phyloP scores from a whole-genome alignment of 495 filamentous ascomycete genomes.

The Aspergillus campestris region DNA sequence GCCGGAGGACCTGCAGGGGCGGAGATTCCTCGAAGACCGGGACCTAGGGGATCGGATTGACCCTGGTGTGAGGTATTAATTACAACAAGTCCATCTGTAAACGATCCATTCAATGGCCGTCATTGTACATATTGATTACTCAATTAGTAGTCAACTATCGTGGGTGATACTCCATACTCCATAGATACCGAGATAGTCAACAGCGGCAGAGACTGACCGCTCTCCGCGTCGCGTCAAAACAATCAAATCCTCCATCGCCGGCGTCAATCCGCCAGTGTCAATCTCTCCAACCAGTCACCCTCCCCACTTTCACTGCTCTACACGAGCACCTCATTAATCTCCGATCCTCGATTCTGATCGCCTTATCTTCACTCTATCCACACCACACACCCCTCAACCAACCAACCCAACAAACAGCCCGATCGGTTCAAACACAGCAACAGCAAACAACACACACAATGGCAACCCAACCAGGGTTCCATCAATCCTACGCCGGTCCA shows the following conservation, averaged over 20 bases:
- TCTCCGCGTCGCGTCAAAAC: too few relatives aligned
- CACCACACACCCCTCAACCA: not conserved
- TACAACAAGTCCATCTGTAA: not conserved
- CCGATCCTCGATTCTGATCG: too few relatives aligned
- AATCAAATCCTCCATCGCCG: too few relatives aligned
- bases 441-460: not conserved
- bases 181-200: too few relatives aligned
- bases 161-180: too few relatives aligned
- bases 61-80: constrained; percentile 32
- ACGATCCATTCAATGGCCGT: not conserved
- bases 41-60: constrained; percentile 78
- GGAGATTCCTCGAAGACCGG: constrained; percentile 69
- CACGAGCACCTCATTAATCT: too few relatives aligned
- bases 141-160: too few relatives aligned
- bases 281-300: too few relatives aligned
- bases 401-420: not conserved
- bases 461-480: constrained; percentile 20
- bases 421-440: not conserved
- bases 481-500: constrained; percentile 28
- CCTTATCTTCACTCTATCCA: too few relatives aligned
- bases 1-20: constrained; percentile 59
- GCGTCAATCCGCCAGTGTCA: too few relatives aligned
- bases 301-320: too few relatives aligned
- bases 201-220: too few relatives aligned
- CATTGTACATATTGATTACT: not conserved